Base-by-base conservation (phyloP, 139 green algal species). In the Chlamydomonas eustigma region DNA sequence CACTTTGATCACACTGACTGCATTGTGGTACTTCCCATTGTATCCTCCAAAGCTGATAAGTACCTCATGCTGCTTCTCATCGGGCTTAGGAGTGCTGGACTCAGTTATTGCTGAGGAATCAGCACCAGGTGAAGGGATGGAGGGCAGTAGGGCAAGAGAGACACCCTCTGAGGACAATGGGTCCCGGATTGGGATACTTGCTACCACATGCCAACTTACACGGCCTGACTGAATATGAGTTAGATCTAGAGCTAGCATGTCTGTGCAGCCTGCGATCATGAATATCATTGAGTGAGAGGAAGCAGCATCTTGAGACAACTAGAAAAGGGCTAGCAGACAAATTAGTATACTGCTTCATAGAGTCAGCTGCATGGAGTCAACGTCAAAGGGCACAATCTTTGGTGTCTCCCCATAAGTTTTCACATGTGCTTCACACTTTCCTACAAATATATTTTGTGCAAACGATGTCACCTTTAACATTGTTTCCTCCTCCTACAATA, bases 401-500 rank as follows among this genome's bases (percentile, higher is more conserved):
- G n/a, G n/a, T n/a, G n/a, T n/a, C n/a, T n/a, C n/a, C n/a, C n/a
- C n/a, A n/a, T n/a, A n/a, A n/a, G n/a, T n/a, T n/a, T n/a, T n/a
- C n/a, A n/a, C n/a, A n/a, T n/a, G n/a, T n/a, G n/a, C n/a, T n/a
- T n/a, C n/a, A n/a, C n/a, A n/a, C n/a, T n/a, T n/a, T n/a, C n/a
- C n/a, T n/a, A n/a, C n/a, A n/a, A n/a, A n/a, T n/a, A n/a, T n/a
- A n/a, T n/a, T 18, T 28, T 58, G 44, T 58, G 44, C 44, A 58
- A 18, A 12, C 18, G 44, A 28, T 58, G n/a, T 33, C 52, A 68
- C 52, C 52, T 68, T 81, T 86, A 32, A 87, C 76, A 78, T 97
- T 97, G 88, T 98, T 96, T 38, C 93, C 94, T 22, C 94, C 94
- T 35, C 94, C 94, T 52, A 94, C 84, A 4, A 98, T 84, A 78